phyloP scores from a whole-genome alignment of 208 protist species.

The Acanthamoeba healyi region DNA sequence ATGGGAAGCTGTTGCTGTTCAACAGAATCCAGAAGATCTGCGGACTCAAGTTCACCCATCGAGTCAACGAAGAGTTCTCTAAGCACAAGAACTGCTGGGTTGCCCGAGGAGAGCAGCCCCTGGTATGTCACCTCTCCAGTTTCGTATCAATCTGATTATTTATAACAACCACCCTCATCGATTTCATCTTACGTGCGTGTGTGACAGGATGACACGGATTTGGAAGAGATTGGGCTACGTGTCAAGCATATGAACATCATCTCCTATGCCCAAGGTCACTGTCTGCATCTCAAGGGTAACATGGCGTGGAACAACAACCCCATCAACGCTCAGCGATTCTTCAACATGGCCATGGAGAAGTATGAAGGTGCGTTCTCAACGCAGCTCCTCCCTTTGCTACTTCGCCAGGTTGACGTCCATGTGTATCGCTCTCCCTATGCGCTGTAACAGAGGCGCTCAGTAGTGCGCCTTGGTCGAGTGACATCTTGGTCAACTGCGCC shows the following conservation, averaged over 20 bases:
- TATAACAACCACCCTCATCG: too few species aligned
- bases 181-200: too few species aligned
- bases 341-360: slow-evolving; percentile 79
- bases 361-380: neutral
- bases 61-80: slow-evolving; percentile 76
- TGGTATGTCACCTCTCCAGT: neutral
- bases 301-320: slow-evolving; percentile 77
- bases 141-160: neutral
- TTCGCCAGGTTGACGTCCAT: neutral
- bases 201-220: slow-evolving; percentile 80
- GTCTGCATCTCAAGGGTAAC: slow-evolving; percentile 68
- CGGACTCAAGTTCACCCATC: slow-evolving; percentile 79
- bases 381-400: neutral
- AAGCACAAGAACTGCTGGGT: slow-evolving; percentile 78
- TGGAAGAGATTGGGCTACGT: slow-evolving; percentile 82
- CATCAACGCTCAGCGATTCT: slow-evolving; percentile 79
- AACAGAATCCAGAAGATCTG: slow-evolving; percentile 84
- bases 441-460: slow-evolving; percentile 65
- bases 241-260: slow-evolving; percentile 84
- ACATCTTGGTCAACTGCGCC: slow-evolving; percentile 77
- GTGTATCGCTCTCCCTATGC: neutral
- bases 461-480: slow-evolving; percentile 78
- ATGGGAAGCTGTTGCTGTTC: slow-evolving; percentile 83
- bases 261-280: slow-evolving; percentile 76
- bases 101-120: slow-evolving; percentile 69